Evolutionary conservation across 768 basidiomycete genomes (phyloP), one percentile per base, ranked within the genome.

Genomic region (Lactarius quietus): DNA sequence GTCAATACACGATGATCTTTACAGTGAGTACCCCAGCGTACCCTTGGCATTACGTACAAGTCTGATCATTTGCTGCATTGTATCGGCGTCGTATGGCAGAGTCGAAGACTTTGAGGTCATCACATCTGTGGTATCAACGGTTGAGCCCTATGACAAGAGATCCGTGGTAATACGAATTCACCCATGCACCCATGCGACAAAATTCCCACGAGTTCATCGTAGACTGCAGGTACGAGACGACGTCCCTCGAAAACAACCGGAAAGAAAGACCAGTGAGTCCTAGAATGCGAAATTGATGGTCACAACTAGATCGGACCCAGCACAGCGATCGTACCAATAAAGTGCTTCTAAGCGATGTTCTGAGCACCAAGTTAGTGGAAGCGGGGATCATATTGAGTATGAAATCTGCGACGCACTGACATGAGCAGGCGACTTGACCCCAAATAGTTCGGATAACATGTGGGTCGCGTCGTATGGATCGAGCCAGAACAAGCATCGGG

Each of bases 401-500:
- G 61, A 48, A 20, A 48, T 14, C 10, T 48, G 52, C 9, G 7
- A 54, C 71, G 45, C 39, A 71, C 68, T 61, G 55, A 69, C 36
- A 64, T 71, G 68, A 15, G 64, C 63, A 3, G 45, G 57, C 5
- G 59, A 61, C n/a, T 26, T 64, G 39, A 68, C 67, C n/a, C 69
- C 68, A 7, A 41, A 51, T 20, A 72, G 6, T 62, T 64, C 29
- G 45, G 12, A 73, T 71, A 78, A 63, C 38, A 85, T 70, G 8
- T 72, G 60, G 0, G 62, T 51, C 1, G 79, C 76, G 0, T 79
- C 70, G 62, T 78, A 82, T 0, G 75, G 67, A 51, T 86, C 79
- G 38, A 86, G 61, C 79, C 83, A 88, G 66, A 87, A 87, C 12
- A 87, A 73, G n/a, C 75, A 71, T 23, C 82, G 78, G 0, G 74